phyloP scores from a whole-genome alignment of 345 rosid genomes.

The Populus nigra region DNA sequence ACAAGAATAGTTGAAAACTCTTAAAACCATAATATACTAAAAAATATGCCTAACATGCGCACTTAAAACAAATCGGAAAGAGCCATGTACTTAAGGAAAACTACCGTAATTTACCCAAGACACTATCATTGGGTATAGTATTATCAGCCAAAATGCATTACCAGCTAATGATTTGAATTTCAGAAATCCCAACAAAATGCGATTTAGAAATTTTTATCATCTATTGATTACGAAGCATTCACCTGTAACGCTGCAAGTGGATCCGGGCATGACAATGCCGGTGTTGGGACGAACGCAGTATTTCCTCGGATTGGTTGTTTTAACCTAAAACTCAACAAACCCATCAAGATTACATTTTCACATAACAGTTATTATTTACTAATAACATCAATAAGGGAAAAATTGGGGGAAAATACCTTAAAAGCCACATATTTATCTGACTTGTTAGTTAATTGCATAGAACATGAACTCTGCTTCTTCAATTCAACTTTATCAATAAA shows the following conservation, averaged over 20 bases:
- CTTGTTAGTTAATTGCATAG: slow-evolving; percentile 76
- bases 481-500: slow-evolving; percentile 50
- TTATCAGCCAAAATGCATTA: not conserved
- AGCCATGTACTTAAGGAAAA: not conserved
- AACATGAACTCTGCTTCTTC: slow-evolving; percentile 79
- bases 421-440: slow-evolving; percentile 60
- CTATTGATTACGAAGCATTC: slow-evolving; percentile 2
- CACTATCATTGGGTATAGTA: not conserved
- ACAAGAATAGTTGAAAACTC: slow-evolving; percentile 10
- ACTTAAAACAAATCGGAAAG: not conserved
- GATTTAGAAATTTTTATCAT: not conserved
- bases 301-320: slow-evolving; percentile 82
- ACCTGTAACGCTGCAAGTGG: slow-evolving; percentile 69
- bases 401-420: slow-evolving; percentile 43
- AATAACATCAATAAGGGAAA: not conserved
- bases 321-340: slow-evolving; percentile 46
- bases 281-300: slow-evolving; percentile 85
- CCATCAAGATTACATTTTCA: not conserved
- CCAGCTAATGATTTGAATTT: not conserved
- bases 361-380: not conserved
- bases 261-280: slow-evolving; percentile 63
- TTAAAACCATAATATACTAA: not conserved
- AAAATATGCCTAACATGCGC: not conserved
- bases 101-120: not conserved
- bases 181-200: not conserved